phyloP scores from a whole-genome alignment of 2,329 filamentous ascomycete species.

The Metarhizium guizhouense region DNA sequence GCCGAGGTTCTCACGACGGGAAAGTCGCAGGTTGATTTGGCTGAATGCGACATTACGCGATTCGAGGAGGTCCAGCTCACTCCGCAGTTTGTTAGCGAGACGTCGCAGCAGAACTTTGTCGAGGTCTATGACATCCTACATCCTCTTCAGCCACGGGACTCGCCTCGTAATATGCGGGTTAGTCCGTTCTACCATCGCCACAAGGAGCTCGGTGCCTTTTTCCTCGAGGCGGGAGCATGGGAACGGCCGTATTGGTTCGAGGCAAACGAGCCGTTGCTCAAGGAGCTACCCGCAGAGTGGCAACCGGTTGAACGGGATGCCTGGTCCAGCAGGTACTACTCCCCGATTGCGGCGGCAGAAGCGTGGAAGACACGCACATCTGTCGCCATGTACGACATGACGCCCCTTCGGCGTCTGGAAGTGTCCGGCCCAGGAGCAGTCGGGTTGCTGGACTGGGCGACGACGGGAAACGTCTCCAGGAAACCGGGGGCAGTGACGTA shows the following conservation, averaged over 20 bases:
- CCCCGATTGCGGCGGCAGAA: constrained; percentile 49
- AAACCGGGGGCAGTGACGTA: constrained; percentile 43
- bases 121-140: constrained; percentile 59
- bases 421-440: constrained; percentile 48
- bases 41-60: constrained; percentile 49
- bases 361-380: constrained; percentile 57
- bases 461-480: constrained; percentile 38
- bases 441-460: constrained; percentile 43
- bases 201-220: constrained; percentile 45
- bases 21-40: constrained; percentile 44
- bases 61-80: constrained; percentile 54
- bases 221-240: constrained; percentile 52
- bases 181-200: constrained; percentile 50
- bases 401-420: constrained; percentile 48
- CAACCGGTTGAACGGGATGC: constrained; percentile 44
- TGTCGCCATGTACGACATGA: constrained; percentile 55
- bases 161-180: constrained; percentile 47
- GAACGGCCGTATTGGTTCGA: constrained; percentile 57
- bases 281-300: constrained; percentile 44
- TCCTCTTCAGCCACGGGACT: constrained; percentile 47
- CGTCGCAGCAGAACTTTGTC: constrained; percentile 51
- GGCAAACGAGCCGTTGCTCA: constrained; percentile 41
- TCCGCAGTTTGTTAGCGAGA: constrained; percentile 46
- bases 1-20: constrained; percentile 50
- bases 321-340: constrained; percentile 50